phyloP scores from a whole-genome alignment of 352 stramenopile genomes.

The Globisporangium radiosum region DNA sequence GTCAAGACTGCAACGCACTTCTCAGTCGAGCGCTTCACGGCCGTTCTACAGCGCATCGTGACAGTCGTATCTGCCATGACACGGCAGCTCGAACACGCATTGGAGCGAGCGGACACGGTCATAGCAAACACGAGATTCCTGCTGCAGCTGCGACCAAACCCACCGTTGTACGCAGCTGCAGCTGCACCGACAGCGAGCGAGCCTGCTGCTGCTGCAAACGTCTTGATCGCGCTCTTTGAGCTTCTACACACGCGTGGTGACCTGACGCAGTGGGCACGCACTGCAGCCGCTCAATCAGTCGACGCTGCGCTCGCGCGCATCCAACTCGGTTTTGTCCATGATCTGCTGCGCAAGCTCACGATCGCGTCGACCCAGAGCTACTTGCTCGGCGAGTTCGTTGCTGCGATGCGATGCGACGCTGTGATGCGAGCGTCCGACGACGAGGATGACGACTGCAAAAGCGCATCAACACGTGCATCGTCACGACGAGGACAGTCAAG shows the following conservation, averaged over 20 bases:
- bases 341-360: slow-evolving; percentile 45
- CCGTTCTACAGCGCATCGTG: background rate
- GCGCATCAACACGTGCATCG: too few relatives aligned
- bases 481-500: too few relatives aligned
- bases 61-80: background rate
- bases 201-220: background rate
- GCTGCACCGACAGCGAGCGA: background rate
- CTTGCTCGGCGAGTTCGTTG: slow-evolving; percentile 28
- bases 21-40: background rate
- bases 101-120: background rate
- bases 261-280: slow-evolving; percentile 3
- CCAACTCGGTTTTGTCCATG: slow-evolving; percentile 39
- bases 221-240: background rate
- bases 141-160: slow-evolving; percentile 4
- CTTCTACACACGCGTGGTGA: slow-evolving; percentile 15
- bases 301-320: slow-evolving; percentile 19
- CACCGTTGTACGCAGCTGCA: background rate
- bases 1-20: too few relatives aligned
- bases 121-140: slow-evolving; percentile 2
- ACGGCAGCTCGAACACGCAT: background rate
- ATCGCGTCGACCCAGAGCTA: slow-evolving; percentile 33
- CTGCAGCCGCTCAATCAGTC: slow-evolving; percentile 8
- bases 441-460: too few relatives aligned
- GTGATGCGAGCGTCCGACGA: too few relatives aligned
- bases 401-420: background rate